Evolutionary conservation across 345 rosid species (phyloP), one percentile per base, ranked within the genome.

Genomic region (Turritis glabra): DNA sequence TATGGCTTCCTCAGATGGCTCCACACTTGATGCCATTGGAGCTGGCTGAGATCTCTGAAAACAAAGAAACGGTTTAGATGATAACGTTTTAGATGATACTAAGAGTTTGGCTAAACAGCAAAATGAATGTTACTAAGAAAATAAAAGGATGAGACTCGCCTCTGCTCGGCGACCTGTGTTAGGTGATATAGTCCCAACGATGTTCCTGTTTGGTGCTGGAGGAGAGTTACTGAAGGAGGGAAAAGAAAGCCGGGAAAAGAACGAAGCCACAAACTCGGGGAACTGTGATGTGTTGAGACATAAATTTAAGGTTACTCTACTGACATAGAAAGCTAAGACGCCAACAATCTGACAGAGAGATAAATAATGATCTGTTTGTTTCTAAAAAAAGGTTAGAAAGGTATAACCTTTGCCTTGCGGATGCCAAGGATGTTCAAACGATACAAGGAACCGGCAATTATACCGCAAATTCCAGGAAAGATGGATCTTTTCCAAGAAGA

Each of bases 401-500:
- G 62, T 50, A 71, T 60, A 72, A 92, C 99, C 99, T 92, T 92
- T 9, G 91, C 96, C 82, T 82, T 89, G 46, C 97, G 90, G 80
- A 92, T 88, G 80, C 84, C 80, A 33, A 89, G 77, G 75, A 92
- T 54, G 83, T 92, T 95, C 68, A 92, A 64, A 71, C 91, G 98
- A 77, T 92, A 95, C 55, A 95, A 80, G 55, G 94, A 86, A 73
- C 99, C 98, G 17, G 97, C 96, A 74, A 95, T 78, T 17, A 95
- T 83, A 75, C 98, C 99, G 56, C 97, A 92, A 55, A 88, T 54
- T 72, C 97, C 99, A 54, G 98, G 97, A 80, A 89, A 72, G 50
- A 95, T 60, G 35, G 98, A 95, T 79, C 91, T 85, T 82, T 81
- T 89, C 99, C 98, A 92, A 52, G 92, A 95, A 41, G 97, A 92